Base-by-base conservation (phyloP, 2,329 filamentous ascomycete genomes). In the Monosporascus sp. region DNA sequence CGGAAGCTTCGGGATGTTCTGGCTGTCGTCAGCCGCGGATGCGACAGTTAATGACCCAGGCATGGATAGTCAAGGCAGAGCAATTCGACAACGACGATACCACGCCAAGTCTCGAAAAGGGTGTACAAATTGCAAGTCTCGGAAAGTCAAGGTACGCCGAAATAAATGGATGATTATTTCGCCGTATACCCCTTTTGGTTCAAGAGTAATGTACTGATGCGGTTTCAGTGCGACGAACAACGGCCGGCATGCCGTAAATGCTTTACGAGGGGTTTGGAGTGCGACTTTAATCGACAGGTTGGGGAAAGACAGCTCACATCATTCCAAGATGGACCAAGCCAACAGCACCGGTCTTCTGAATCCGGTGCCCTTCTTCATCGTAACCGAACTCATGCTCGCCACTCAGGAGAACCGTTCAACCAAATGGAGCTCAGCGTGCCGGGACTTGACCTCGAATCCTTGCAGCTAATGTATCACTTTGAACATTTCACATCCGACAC, bases 171-270 rank as follows among this genome's bases (percentile, higher is more conserved):
- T n/a, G 5, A 20, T 19, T 3, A 5, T 44, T 44, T 44, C 41
- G 11, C 22, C 41, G 41, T 19, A 48, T 26, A 17, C 45, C 45
- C 3, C 31, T 26, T 48, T 48, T 9, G 11, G 5, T n/a, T 7
- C 44, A 17, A 35, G 26, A 26, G 37, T 52, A 16, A 44, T 31
- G 31, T 49, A 38, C 37, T 38, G 38, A 41, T 17, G 17, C 19
- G 38, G 38, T 41, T 41, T 14, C 37, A 52, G 51, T 55, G 53
- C 26, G 53, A 55, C 24, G 53, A 55, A 35, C 22, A 31, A 19
- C 53, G 53, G 26, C 53, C 53, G 26, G 44, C 47, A 20, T 55
- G 53, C 47, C 31, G 47, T 16, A 55, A 37, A 43, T 55, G 53
- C 22, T 55, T 20, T 47, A 38, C 45, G 27, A 37, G 49, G 26